These are phyloP conservation scores for Cercophora sp. DNA, from an alignment of 495 filamentous ascomycete species.

Conservation along the genomic window DNA sequence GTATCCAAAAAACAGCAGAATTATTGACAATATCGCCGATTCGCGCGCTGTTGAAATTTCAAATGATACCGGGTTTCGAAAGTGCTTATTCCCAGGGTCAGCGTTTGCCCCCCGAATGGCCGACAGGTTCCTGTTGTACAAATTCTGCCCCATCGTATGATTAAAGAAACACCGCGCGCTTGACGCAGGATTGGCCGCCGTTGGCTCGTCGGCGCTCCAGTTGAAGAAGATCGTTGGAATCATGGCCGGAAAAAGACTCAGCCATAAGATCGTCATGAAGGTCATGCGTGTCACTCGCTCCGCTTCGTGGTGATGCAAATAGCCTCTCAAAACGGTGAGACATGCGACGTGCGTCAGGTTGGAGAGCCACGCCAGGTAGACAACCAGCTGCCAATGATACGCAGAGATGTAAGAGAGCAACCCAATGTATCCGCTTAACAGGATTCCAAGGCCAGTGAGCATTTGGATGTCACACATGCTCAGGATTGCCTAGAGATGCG, in stretches of 20 bases:
- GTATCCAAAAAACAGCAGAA: background rate
- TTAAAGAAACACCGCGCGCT: conserved; percentile 4
- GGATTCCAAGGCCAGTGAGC: conserved; percentile 6
- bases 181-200: background rate
- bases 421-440: conserved; percentile 2
- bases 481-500: background rate
- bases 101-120: too few species aligned
- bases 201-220: background rate
- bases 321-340: conserved; percentile 29
- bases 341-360: conserved; percentile 36
- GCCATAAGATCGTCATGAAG: background rate
- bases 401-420: conserved; percentile 7
- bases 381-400: conserved; percentile 39
- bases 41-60: too few species aligned
- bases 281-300: conserved; percentile 4
- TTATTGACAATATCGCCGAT: background rate
- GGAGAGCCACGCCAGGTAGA: conserved; percentile 39
- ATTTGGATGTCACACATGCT: conserved; percentile 9
- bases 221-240: background rate
- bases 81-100: too few species aligned
- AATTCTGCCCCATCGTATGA: background rate
- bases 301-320: conserved; percentile 8
- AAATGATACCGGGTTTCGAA: too few species aligned
- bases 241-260: background rate
- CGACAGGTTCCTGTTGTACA: background rate